Base-by-base conservation (phyloP, 192 early-diverging fungal genomes). In the Hyaloraphidium curvatum region DNA sequence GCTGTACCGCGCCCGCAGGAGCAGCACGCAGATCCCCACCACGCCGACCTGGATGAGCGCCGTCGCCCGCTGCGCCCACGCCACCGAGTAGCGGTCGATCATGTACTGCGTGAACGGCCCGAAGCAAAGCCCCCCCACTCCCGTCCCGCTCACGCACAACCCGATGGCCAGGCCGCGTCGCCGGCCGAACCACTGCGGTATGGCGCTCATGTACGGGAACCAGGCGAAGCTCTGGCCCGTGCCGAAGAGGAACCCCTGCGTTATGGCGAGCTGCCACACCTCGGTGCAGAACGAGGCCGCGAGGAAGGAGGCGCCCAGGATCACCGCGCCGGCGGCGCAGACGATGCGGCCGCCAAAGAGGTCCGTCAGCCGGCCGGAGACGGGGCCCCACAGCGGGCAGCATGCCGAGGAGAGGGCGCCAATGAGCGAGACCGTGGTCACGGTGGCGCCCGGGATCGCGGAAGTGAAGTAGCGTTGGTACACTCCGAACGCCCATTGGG, bases 241-340 rank as follows among this genome's bases (percentile, higher is more conserved):
- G 4, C 69, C 66, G 26, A 59, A 72, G 60, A 69, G 16, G 19
- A 65, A 30, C 13, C 71, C 71, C 30, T 73, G 71, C 13, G 71
- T 67, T 51, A 73, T 19, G 21, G 58, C 59, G 0, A 73, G 55
- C 7, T 48, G 43, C 43, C 43, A 48, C 9, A 25, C 43, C 16
- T 54, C 13, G 16, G 69, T 69, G 27, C 67, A 72, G 35, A 78
- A 78, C 27, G 76, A 78, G 0, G 76, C 75, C 21, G 67, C 58
- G 1, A 76, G 29, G 0, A 78, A 37, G 2, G 69, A 54, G 9
- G 62, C 28, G 21, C 62, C 64, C 69, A 76, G 71, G 28, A 78
- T 62, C 16, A 72, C 23, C 0, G 62, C 72, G 9, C 76, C 76
- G 5, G 57, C 23, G 39, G n/a, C n/a, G n/a, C n/a, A n/a, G n/a